phyloP scores from a whole-genome alignment of 306 rosid species.

The Prunus persica region Prunus_persica_NCBIv2 NC_034010.1:5464001-5464500 shows the following conservation, averaged over 20 bases:
- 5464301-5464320: neutral
- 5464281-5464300: neutral
- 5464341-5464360: neutral
- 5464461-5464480: constrained; percentile 50
- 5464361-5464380: neutral
- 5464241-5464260: neutral
- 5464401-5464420: neutral
- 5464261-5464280: neutral
- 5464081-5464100: no score
- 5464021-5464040: no score
- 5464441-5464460: constrained; percentile 33
- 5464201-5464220: neutral
- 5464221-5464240: constrained; percentile 8
- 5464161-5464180: neutral
- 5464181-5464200: neutral
- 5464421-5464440: neutral
- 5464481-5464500: constrained; percentile 45
- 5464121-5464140: no score
- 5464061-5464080: no score
- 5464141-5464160: no score
- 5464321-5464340: neutral
- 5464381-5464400: neutral
- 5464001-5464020: no score
- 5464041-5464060: no score
- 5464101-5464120: neutral